Percentiles rank a stretch among this genome's conserved stretches.
These are phyloP conservation scores for Umbelopsis ramanniana DNA, from an alignment of 192 early-diverging fungal genomes.

Conservation along the genomic window DNA sequence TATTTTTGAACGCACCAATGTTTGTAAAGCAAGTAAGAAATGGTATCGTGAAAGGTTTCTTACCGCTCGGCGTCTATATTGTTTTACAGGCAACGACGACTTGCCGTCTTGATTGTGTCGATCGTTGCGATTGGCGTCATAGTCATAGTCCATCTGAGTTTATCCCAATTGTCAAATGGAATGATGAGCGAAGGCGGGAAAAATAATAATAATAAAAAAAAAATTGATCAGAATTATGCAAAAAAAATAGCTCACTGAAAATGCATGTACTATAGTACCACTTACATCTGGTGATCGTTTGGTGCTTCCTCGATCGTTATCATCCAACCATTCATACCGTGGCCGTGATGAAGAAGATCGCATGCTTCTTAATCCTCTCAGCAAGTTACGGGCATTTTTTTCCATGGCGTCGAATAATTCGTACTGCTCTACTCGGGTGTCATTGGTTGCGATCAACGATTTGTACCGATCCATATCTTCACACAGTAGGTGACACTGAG, in stretches of 20 bases:
- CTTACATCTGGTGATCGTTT: constrained; percentile 7
- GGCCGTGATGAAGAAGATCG: neutral
- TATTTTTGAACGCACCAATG: too few species aligned
- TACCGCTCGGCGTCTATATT: constrained; percentile 35
- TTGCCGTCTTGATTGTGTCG: neutral
- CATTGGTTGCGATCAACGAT: constrained; percentile 16
- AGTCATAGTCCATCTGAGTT: constrained; percentile 28
- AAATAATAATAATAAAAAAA: neutral
- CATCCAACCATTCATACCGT: neutral
- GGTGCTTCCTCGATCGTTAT: neutral
- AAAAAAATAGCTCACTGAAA: neutral
- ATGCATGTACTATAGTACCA: too few species aligned
- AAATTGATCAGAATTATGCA: neutral
- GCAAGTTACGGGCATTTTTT: constrained; percentile 29
- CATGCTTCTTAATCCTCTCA: constrained; percentile 22
- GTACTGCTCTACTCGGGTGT: neutral
- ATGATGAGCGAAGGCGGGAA: neutral
- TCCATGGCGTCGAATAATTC: constrained; percentile 38
- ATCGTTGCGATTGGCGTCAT: constrained; percentile 13
- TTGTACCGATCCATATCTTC: constrained; percentile 30
- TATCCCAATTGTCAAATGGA: constrained; percentile 13
- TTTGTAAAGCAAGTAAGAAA: too few species aligned
- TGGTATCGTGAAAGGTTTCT: neutral
- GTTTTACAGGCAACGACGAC: constrained; percentile 9
- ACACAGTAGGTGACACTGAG: constrained; percentile 25